Conservation (phyloP, 176 grass and related monocot genomes). For the Oryza nivara region DNA sequence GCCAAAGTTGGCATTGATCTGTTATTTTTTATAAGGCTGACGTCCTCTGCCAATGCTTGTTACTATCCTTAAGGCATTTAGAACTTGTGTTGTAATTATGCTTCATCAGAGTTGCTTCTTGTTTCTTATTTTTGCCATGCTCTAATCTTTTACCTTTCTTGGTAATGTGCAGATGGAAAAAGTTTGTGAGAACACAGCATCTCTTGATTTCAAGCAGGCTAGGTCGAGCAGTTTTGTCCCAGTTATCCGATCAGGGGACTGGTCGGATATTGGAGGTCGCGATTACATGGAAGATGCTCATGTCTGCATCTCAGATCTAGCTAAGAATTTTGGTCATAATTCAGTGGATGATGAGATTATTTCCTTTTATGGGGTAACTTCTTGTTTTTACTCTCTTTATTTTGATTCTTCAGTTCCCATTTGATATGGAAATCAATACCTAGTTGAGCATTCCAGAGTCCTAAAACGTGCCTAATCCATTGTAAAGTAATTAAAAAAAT, state of each 20-base stretch:
- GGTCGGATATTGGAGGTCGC: slow-evolving; percentile 81
- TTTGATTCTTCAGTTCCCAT: not conserved
- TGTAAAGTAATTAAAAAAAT: not conserved
- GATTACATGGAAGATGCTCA: slow-evolving; percentile 90
- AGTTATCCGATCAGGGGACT: slow-evolving; percentile 75
- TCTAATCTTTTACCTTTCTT: slow-evolving; percentile 10
- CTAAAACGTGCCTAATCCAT: not conserved
- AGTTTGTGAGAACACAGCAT: slow-evolving; percentile 68
- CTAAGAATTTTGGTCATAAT: slow-evolving; percentile 69
- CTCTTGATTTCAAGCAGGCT: slow-evolving; percentile 60
- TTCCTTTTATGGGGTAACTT: slow-evolving; percentile 90
- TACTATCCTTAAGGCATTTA: not conserved
- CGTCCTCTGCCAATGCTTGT: not conserved
- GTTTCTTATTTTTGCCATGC: not conserved
- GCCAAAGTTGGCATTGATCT: not conserved
- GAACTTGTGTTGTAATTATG: slow-evolving; percentile 8
- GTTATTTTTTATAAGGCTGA: not conserved
- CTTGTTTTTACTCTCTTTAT: slow-evolving; percentile 17
- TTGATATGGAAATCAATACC: not conserved
- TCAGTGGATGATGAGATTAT: slow-evolving; percentile 57
- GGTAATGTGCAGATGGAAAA: slow-evolving; percentile 72
- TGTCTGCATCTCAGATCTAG: slow-evolving; percentile 89
- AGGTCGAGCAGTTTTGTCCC: slow-evolving; percentile 60
- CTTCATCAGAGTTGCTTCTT: not conserved
- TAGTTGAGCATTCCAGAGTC: not conserved